These are phyloP conservation scores for Isabelozyma rhagii DNA, from an alignment of 805 yeast species.

Conservation along the genomic window DNA sequence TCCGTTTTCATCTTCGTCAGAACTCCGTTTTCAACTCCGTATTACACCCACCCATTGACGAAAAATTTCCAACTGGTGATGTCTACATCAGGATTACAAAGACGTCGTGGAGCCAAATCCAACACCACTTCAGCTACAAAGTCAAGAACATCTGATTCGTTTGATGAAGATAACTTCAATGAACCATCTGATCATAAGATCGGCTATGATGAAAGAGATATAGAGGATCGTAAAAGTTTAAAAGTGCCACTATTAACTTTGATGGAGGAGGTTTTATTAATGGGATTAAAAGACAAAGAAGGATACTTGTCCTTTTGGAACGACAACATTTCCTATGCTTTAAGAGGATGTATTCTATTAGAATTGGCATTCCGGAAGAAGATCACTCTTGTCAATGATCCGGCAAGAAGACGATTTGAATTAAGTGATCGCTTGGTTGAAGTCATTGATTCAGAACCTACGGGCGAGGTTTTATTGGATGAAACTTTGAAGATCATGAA, in stretches of 20 bases:
- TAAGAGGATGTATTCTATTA: conserved; percentile 88
- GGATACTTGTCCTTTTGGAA: conserved; percentile 98
- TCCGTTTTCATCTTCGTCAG: too few relatives aligned
- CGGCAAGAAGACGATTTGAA: conserved; percentile 86
- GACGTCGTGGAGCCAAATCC: conserved; percentile 64
- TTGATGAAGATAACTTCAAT: conserved; percentile 18
- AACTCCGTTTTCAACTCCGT: too few relatives aligned
- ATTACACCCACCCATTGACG: too few relatives aligned
- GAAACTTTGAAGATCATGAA: conserved; percentile 91
- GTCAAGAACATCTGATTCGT: conserved; percentile 16
- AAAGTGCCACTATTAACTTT: conserved; percentile 74
- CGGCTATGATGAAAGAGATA: conserved; percentile 78
- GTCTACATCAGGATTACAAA: conserved; percentile 58
- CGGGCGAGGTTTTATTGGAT: conserved; percentile 94
- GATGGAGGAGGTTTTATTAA: conserved; percentile 92
- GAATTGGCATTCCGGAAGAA: conserved; percentile 91
- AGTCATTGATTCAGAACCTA: conserved; percentile 78
- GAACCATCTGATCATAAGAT: conserved; percentile 52
- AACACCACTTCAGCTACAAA: conserved; percentile 15
- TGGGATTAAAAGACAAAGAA: conserved; percentile 93
- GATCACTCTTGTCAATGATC: conserved; percentile 85
- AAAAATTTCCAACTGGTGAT: conserved; percentile 1
- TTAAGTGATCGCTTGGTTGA: conserved; percentile 84
- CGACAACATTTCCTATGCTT: conserved; percentile 92
- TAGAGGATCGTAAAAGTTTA: conserved; percentile 37